Base-by-base conservation (phyloP, 805 yeast species). In the Candida germanica region DNA sequence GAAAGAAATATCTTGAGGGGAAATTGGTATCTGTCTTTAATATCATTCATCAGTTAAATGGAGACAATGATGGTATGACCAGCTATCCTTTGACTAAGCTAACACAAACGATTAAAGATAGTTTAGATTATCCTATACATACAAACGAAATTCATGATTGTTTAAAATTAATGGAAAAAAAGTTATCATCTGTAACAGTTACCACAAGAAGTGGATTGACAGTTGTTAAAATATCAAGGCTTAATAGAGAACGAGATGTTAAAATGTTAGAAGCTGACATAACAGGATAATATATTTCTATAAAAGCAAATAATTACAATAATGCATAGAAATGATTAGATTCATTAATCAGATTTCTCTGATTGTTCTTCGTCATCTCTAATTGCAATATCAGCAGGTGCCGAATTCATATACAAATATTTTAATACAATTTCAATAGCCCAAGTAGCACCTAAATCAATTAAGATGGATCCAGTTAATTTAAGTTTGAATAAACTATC, bases 361-460 rank as follows among this genome's bases (percentile, higher is more conserved):
- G 6, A 8, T 8, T 8, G 7, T 12, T 34, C 31, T 14, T 34
- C 39, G 31, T 51, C 47, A 23, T 58, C 59, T 50, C 71, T 61
- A 30, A 62, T 36, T 10, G 98, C 95, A 60, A 91, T 93, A 55
- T 91, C 96, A 40, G 95, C 86, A 33, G 98, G 87, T 52, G 83
- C 82, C 51, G 79, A 87, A 61, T 93, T 95, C 86, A 85, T 83
- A 64, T 87, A 91, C 66, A 82, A 79, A 55, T 71, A 69, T 60
- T 93, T 93, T 66, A 93, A 77, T n/a, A 74, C 75, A 33, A 79
- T 45, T 66, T 93, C 98, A 56, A 87, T 79, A 6, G 61, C 73
- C 81, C 83, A 87, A 32, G 94, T 73, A 25, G 80, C 79, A 25
- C 71, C 80, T 52, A 87, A 79, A 63, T 93, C 98, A 24, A 83